Evolutionary conservation across 2,329 filamentous ascomycete genomes (phyloP).

Genomic region (Xylaria sp.): DNA sequence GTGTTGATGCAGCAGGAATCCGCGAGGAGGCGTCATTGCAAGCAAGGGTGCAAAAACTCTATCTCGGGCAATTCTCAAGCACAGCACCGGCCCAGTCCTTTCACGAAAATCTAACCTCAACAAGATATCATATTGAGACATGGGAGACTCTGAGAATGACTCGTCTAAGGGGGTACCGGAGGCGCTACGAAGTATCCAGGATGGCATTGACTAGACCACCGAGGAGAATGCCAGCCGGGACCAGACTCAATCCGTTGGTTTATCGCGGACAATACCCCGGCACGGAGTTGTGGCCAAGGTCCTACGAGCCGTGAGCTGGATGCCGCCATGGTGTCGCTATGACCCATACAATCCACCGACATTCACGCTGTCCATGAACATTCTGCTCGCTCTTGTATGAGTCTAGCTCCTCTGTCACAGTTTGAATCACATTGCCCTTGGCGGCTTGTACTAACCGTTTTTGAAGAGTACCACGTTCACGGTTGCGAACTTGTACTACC

Average conservation of each 20-base stretch:
- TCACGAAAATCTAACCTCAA: background rate
- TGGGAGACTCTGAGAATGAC: background rate
- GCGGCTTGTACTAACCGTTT: constrained; percentile 2
- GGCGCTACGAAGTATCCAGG: background rate
- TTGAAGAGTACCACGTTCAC: constrained; percentile 58
- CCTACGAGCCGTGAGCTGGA: constrained; percentile 55
- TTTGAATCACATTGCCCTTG: background rate
- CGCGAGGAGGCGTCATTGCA: background rate
- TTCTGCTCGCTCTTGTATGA: constrained; percentile 70
- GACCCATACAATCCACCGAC: constrained; percentile 68
- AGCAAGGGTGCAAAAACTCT: constrained; percentile 9
- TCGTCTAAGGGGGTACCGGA: background rate
- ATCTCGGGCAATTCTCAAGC: background rate
- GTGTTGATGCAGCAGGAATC: background rate
- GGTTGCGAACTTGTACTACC: constrained; percentile 74
- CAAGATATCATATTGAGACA: background rate
- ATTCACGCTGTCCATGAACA: constrained; percentile 71
- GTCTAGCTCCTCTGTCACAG: background rate
- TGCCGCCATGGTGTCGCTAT: constrained; percentile 71
- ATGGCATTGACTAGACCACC: background rate
- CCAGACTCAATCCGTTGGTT: background rate
- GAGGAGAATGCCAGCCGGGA: background rate
- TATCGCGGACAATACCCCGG: background rate
- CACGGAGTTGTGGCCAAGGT: constrained; percentile 24
- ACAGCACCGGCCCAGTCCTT: background rate